phyloP scores from a whole-genome alignment of 225 moss, liverwort and hornwort genomes.

The Climacium dendroides region DNA sequence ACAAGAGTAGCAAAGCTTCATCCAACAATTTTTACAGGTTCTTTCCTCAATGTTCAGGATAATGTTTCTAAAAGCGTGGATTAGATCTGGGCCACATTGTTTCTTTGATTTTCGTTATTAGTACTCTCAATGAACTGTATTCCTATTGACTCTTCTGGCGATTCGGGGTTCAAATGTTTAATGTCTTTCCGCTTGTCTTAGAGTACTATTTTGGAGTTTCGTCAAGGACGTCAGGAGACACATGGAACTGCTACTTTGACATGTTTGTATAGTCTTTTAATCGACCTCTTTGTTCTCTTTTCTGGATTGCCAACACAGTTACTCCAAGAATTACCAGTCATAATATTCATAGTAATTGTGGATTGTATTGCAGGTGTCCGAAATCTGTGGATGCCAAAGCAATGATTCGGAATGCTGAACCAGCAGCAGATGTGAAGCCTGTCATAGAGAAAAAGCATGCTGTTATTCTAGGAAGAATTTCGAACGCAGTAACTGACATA shows the following conservation, averaged over 20 bases:
- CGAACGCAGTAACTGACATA: background rate
- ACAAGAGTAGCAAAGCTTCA: background rate
- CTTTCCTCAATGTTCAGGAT: background rate
- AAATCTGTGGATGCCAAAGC: background rate
- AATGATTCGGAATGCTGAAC: background rate
- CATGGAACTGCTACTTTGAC: background rate
- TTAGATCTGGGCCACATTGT: background rate
- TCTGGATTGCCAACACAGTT: background rate
- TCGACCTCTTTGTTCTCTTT: background rate
- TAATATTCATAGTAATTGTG: background rate
- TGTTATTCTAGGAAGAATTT: background rate
- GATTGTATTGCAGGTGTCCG: background rate
- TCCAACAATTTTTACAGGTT: background rate
- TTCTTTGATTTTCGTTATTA: background rate
- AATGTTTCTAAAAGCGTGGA: background rate
- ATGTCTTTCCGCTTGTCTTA: background rate
- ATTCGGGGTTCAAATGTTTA: background rate
- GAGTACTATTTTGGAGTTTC: background rate
- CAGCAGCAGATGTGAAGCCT: conserved; percentile 10
- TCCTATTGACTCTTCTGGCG: background rate
- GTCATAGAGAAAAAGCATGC: background rate
- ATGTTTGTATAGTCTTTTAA: background rate
- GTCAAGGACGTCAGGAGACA: background rate
- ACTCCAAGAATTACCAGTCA: background rate
- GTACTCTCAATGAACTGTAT: background rate